Conservation (phyloP, 2,329 filamentous ascomycete species). For the Aspergillus piperis region DNA sequence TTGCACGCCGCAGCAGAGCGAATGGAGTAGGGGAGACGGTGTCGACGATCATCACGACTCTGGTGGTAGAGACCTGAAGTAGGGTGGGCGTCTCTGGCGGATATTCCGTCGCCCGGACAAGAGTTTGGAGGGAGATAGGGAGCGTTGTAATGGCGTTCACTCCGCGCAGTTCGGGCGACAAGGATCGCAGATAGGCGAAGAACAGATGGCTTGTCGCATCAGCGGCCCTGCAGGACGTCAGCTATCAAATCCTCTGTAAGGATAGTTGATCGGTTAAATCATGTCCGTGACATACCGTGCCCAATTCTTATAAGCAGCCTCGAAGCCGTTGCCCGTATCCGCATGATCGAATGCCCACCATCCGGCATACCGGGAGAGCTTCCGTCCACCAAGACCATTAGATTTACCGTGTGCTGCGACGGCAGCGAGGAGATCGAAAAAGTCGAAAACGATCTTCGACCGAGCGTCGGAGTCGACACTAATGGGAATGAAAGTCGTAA, state of each 20-base stretch:
- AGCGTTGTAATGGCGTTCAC: slow-evolving; percentile 79
- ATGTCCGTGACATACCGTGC: slow-evolving; percentile 58
- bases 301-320: slow-evolving; percentile 91
- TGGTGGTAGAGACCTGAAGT: slow-evolving; percentile 77
- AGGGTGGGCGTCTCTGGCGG: slow-evolving; percentile 77
- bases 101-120: slow-evolving; percentile 91
- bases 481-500: slow-evolving; percentile 93
- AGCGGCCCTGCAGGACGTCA: slow-evolving; percentile 66
- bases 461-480: slow-evolving; percentile 85
- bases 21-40: slow-evolving; percentile 94
- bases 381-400: slow-evolving; percentile 90
- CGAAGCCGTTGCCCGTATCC: slow-evolving; percentile 87
- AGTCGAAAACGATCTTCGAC: slow-evolving; percentile 88
- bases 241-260: slow-evolving; percentile 18
- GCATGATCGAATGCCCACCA: slow-evolving; percentile 98
- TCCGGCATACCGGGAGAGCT: slow-evolving; percentile 89
- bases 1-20: slow-evolving; percentile 81
- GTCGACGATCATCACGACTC: slow-evolving; percentile 96
- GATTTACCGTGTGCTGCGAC: slow-evolving; percentile 89
- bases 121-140: slow-evolving; percentile 85
- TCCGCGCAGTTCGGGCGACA: slow-evolving; percentile 74
- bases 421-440: slow-evolving; percentile 89
- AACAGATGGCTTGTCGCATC: slow-evolving; percentile 97
- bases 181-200: slow-evolving; percentile 91
- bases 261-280: slow-evolving; percentile 3